phyloP scores from a whole-genome alignment of 495 filamentous ascomycete species.

The Xylaria acuta region DNA sequence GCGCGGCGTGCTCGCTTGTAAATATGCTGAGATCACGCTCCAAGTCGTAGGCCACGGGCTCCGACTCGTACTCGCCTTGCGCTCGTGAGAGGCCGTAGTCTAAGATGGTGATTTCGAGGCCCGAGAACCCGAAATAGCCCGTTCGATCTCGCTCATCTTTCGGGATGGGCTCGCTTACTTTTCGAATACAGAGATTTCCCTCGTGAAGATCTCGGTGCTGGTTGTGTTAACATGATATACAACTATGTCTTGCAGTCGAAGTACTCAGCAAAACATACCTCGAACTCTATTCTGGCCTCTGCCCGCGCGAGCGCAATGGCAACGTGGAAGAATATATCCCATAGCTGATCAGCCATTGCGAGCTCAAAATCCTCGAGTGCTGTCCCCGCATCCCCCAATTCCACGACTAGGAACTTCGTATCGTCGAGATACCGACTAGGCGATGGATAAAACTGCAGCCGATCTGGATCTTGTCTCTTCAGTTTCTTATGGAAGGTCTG shows the following conservation, averaged over 20 bases:
- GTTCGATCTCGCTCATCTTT: conserved; percentile 43
- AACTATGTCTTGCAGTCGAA: neutral
- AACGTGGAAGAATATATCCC: conserved; percentile 86
- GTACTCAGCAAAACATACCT: conserved; percentile 53
- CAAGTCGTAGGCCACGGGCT: conserved; percentile 54
- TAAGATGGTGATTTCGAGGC: conserved; percentile 80
- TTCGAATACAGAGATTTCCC: conserved; percentile 82
- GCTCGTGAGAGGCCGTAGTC: conserved; percentile 89
- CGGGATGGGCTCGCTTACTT: conserved; percentile 44
- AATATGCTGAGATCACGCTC: conserved; percentile 61
- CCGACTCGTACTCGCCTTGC: conserved; percentile 36
- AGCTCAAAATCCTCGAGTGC: conserved; percentile 72
- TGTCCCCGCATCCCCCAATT: conserved; percentile 85
- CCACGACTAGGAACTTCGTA: conserved; percentile 80
- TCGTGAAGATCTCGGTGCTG: conserved; percentile 87
- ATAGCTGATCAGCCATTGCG: conserved; percentile 64
- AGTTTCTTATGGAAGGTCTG: conserved; percentile 64
- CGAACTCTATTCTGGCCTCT: conserved; percentile 75
- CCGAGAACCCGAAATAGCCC: conserved; percentile 68
- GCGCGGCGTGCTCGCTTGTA: conserved; percentile 53
- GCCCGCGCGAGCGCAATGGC: conserved; percentile 77
- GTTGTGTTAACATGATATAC: conserved; percentile 34
- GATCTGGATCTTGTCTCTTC: conserved; percentile 63
- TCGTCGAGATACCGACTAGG: conserved; percentile 64
- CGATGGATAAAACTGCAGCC: conserved; percentile 69